Base-by-base conservation (phyloP, 148 eudicot genomes). In the Euryodendron excelsum region DNA sequence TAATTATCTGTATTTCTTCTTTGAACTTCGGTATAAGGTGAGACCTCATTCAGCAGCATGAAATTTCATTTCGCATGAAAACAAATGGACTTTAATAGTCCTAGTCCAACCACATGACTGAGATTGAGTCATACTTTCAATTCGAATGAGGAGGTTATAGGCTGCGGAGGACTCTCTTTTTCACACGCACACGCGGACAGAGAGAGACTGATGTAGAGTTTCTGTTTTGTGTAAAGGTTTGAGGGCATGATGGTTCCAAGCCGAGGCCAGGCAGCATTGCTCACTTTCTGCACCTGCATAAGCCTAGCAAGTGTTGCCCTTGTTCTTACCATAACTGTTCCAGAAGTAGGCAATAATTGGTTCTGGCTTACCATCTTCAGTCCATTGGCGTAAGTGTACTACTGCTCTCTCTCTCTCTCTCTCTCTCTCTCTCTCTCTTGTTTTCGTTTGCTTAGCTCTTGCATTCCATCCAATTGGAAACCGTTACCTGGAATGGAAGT, bases 161-260 rank as follows among this genome's bases (percentile, higher is more conserved):
- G n/a, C n/a, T n/a, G n/a, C n/a, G n/a, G n/a, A 41, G 45, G 45
- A 41, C 45, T 41, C 45, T 5, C n/a, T n/a, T n/a, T n/a, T n/a
- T n/a, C 45, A 41, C 45, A 41, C 45, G 9, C 45, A 41, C 44
- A 1, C 44, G 7, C 44, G 8, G 7, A 39, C 44, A 39, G 6
- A 39, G 6, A 56, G 21, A n/a, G 0, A 4, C 17, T 37, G 15
- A 53, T 14, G 0, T 33, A 23, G 8, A 0, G 4, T 67, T 68
- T 78, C 28, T 27, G 3, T 34, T 12, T 34, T 45, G 13, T 52
- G 37, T 76, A 60, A 84, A 95, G 97, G 56, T 95, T 95, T 72
- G 98, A 95, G 82, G 98, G 97, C 45, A 89, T 78, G 83, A 95
- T 95, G 98, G 90, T 87, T 39, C 98, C 97, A 20, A 95, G 93